Conservation (phyloP, 495 filamentous ascomycete genomes). For the Hypoxylon fragiforme region DNA sequence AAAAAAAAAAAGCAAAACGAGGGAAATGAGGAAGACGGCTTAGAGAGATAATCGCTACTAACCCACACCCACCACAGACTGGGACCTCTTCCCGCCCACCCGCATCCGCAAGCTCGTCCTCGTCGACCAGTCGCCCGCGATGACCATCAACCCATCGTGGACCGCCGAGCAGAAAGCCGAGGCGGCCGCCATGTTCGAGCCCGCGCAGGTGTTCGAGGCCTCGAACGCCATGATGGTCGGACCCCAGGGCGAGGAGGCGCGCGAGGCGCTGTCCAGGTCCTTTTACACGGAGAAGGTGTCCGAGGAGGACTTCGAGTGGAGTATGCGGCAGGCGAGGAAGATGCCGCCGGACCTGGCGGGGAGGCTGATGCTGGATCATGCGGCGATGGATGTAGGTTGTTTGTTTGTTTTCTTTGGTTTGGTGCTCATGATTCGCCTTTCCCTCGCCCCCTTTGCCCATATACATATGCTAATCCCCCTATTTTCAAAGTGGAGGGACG, state of each 20-base stretch:
- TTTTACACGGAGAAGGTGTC: constrained; percentile 18
- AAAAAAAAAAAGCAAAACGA: too few relatives aligned
- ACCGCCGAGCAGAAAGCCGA: constrained; percentile 6
- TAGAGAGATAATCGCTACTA: too few relatives aligned
- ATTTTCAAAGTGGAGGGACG: constrained; percentile 9
- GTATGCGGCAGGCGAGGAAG: constrained; percentile 5
- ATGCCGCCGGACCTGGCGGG: constrained; percentile 12
- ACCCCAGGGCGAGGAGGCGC: constrained; percentile 3
- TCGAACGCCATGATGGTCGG: constrained; percentile 8
- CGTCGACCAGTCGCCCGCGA: constrained; percentile 18
- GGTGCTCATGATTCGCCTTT: not conserved
- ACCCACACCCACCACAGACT: too few relatives aligned
- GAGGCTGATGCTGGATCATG: constrained; percentile 11
- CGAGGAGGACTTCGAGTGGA: constrained; percentile 19
- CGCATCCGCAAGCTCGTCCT: constrained; percentile 23
- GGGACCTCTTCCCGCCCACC: constrained; percentile 24
- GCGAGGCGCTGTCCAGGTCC: not conserved
- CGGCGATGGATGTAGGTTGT: constrained; percentile 3
- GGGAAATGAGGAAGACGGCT: too few relatives aligned
- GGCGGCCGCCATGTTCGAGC: constrained; percentile 5
- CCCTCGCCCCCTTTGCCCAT: too few relatives aligned
- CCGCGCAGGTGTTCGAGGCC: constrained; percentile 3
- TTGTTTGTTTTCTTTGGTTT: not conserved
- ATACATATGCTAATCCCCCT: too few relatives aligned
- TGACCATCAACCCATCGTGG: constrained; percentile 25